Evolutionary conservation across 2,329 filamentous ascomycete species (phyloP).

Genomic region (Diaporthe caulivora): DNA sequence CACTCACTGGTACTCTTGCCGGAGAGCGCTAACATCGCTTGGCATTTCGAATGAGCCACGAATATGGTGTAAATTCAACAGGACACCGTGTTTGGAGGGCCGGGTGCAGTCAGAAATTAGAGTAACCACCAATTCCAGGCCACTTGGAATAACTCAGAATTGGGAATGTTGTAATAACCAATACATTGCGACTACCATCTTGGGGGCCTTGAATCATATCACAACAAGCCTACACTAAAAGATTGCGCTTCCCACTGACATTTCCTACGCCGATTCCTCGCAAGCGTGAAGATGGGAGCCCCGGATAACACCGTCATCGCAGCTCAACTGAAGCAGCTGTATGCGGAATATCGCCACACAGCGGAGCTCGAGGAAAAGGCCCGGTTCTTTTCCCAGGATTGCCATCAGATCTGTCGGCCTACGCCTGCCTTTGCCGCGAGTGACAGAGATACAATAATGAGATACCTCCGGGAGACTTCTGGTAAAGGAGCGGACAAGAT

Average conservation of each 20-base stretch:
- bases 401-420: conserved; percentile 16
- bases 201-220: not conserved
- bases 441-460: conserved; percentile 17
- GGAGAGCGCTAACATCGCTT: too few species aligned
- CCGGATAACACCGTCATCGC: not conserved
- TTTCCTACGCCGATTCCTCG: not conserved
- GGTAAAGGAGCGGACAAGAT: not conserved
- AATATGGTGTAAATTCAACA: too few species aligned
- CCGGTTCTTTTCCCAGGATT: not conserved
- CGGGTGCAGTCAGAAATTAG: not conserved
- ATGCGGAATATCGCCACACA: conserved; percentile 11
- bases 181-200: too few species aligned
- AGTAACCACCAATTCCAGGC: not conserved
- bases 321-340: conserved; percentile 16
- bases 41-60: not conserved
- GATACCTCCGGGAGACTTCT: conserved; percentile 5
- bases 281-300: not conserved
- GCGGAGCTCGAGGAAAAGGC: not conserved
- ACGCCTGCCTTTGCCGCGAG: not conserved
- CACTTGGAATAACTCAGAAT: not conserved
- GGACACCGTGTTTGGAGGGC: not conserved
- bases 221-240: not conserved
- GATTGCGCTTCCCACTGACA: not conserved
- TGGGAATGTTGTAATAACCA: not conserved
- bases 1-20: too few species aligned